Conservation (phyloP, 108 stramenopile genomes). For the Skeletonema marinoi region DNA sequence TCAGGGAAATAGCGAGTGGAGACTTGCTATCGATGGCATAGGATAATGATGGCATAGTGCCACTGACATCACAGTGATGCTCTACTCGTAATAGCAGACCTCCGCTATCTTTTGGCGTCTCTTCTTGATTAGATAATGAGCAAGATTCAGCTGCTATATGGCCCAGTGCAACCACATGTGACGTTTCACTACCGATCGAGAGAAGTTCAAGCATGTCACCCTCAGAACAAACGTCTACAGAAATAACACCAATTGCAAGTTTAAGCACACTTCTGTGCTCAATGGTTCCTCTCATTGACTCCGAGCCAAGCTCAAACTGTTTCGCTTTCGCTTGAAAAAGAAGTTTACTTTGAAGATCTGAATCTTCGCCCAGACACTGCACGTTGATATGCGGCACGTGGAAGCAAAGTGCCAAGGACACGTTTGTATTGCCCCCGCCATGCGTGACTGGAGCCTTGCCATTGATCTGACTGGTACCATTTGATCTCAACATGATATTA, state of each 20-base stretch:
- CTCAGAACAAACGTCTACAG: slow-evolving; percentile 14
- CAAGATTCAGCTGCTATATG: slow-evolving; percentile 4
- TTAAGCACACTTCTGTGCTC: slow-evolving; percentile 14
- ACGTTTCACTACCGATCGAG: slow-evolving; percentile 10
- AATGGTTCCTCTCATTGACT: background rate
- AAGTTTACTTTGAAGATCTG: slow-evolving; percentile 4
- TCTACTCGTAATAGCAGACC: slow-evolving; percentile 11
- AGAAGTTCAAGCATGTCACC: slow-evolving; percentile 12
- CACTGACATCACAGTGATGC: slow-evolving; percentile 15
- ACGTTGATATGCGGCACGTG: slow-evolving; percentile 29
- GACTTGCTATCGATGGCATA: slow-evolving; percentile 50
- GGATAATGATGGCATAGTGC: slow-evolving; percentile 41
- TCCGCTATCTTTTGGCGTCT: slow-evolving; percentile 10
- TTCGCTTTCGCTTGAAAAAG: slow-evolving; percentile 12
- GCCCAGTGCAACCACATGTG: background rate
- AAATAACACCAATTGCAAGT: background rate
- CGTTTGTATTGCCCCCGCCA: background rate
- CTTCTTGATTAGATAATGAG: slow-evolving; percentile 7
- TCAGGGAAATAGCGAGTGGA: slow-evolving; percentile 44
- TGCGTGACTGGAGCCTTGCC: background rate
- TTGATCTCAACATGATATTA: background rate
- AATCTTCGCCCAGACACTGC: slow-evolving; percentile 7
- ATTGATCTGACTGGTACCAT: background rate
- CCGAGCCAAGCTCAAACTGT: slow-evolving; percentile 28
- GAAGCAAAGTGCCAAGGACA: slow-evolving; percentile 22